Evolutionary conservation across 306 rosid species (phyloP), one percentile per base, ranked within the genome.

Genomic region (Mucuna pruriens): DNA sequence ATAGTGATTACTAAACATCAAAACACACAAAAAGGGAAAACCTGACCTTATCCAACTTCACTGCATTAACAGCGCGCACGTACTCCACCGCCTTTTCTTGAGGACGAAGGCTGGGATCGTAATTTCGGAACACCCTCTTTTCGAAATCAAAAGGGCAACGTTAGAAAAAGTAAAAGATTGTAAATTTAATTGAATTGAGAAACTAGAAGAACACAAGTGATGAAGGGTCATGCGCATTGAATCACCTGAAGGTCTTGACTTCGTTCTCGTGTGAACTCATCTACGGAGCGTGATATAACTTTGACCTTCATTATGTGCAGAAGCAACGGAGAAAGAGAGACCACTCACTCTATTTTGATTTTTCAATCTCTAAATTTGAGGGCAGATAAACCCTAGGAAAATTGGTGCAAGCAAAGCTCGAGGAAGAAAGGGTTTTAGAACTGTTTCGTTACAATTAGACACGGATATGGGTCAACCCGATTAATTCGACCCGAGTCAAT

Each of bases 1-100:
- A 71, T 6, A 79, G 5, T 79, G 62, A 55, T 29, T 15, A 2
- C 42, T 0, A 31, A 62, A 16, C 71, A 34, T 17, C 2, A 66
- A 1, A 52, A 52, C 4, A 1, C 6, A 15, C 7, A 2, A 58
- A 6, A 12, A 17, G 4, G 73, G 9, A n/a, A 52, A 10, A 62
- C 0, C 7, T 19, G 13, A 90, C 99, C 97, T 90, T 93, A 0
- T 95, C 99, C 83, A 93, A 83, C 78, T 95, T 95, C 31, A 94
- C 98, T 16, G 99, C 97, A 71, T 93, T 95, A 33, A 90, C 65
- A 82, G 98, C 99, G 0, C 99, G 98, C 1, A 88, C 93, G 76
- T 95, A 95, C 82, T 95, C 99, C 22, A 88, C 87, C 11, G 97
- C 99, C 75, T 93, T 95, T 88, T 93, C 99, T 73, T 88, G 97